Base-by-base conservation (phyloP, 1,139 yeast genomes). In the Yamadazyma epiphylla region DNA sequence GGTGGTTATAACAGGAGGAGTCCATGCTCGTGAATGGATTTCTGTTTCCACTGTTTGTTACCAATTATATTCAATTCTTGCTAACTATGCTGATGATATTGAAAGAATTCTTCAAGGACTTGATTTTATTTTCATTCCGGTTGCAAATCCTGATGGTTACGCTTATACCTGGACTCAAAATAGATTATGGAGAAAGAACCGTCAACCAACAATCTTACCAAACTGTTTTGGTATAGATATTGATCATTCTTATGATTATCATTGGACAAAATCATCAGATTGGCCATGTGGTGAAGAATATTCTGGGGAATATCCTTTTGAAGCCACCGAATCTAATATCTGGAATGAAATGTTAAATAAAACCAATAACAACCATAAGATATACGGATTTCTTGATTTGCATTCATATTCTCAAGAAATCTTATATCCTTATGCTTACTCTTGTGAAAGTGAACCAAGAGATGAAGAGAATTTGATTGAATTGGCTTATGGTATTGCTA, bases 1-100 rank as follows among this genome's bases (percentile, higher is more conserved):
- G 0, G 70, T 88, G 28, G 83, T 87, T 1, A 65, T 88, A 10
- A 77, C 91, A 1, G 89, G 91, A 13, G 96, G 95, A 1, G 70
- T 82, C 2, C 96, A 88, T 55, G 94, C 95, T 0, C 70, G 96
- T 29, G 96, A 88, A 56, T 88, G 96, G 96, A 72, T 87, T 13
- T 75, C 89, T 17, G 77, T 80, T 4, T 74, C 89, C 6, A 70
- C 91, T 0, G 80, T 76, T 1, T 72, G 86, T 38, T 85, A 73
- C 51, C 57, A 77, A 9, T 54, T 87, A 22, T 77, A 74, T 42
- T 64, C 72, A 36, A 50, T 86, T 26, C 56, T 84, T 28, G 55
- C 67, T 13, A 71, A 67, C 36, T 80, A 78, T 47, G 74, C 26
- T 50, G 58, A 30, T 45, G 60, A 51, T 37, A 65, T 60, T 40